phyloP scores from a whole-genome alignment of 805 yeast genomes.

The Candida nanaspora region DNA sequence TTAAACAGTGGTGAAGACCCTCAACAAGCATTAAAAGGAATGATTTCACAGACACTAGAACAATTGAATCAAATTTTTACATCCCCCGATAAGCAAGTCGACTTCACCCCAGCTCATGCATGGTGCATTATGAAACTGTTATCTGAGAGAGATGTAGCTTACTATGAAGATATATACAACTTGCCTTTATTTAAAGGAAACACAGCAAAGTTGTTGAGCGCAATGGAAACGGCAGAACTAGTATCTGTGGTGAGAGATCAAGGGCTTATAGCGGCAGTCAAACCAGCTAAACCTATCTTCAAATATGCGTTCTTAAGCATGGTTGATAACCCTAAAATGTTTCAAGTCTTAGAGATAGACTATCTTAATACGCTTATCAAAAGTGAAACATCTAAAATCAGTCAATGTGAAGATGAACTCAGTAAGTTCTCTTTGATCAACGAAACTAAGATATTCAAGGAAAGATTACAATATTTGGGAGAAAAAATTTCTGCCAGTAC shows the following conservation, averaged over 20 bases:
- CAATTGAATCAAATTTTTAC: slow-evolving; percentile 80
- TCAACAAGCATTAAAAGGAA: slow-evolving; percentile 63
- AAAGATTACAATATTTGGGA: slow-evolving; percentile 59
- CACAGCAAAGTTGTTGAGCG: slow-evolving; percentile 49
- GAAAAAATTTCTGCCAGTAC: slow-evolving; percentile 61
- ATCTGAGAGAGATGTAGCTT: slow-evolving; percentile 38
- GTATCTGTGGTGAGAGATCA: slow-evolving; percentile 66
- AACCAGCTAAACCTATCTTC: slow-evolving; percentile 80
- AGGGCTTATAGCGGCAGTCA: slow-evolving; percentile 61
- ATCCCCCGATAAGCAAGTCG: slow-evolving; percentile 26
- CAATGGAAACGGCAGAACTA: slow-evolving; percentile 75
- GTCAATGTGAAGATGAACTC: slow-evolving; percentile 65
- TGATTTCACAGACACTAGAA: slow-evolving; percentile 79
- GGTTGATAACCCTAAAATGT: slow-evolving; percentile 47
- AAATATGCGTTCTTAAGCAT: slow-evolving; percentile 71
- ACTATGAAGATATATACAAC: slow-evolving; percentile 44
- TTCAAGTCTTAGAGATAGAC: slow-evolving; percentile 56
- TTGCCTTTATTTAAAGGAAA: slow-evolving; percentile 54
- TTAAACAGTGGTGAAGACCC: slow-evolving; percentile 85
- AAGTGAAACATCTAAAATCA: slow-evolving; percentile 56
- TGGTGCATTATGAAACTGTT: slow-evolving; percentile 75
- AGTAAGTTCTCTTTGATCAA: slow-evolving; percentile 44
- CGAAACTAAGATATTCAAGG: slow-evolving; percentile 46
- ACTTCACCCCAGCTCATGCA: slow-evolving; percentile 73
- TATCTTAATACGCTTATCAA: slow-evolving; percentile 47